Evolutionary conservation across 352 stramenopile species (phyloP).

Genomic region (Pythium phragmiticola): DNA sequence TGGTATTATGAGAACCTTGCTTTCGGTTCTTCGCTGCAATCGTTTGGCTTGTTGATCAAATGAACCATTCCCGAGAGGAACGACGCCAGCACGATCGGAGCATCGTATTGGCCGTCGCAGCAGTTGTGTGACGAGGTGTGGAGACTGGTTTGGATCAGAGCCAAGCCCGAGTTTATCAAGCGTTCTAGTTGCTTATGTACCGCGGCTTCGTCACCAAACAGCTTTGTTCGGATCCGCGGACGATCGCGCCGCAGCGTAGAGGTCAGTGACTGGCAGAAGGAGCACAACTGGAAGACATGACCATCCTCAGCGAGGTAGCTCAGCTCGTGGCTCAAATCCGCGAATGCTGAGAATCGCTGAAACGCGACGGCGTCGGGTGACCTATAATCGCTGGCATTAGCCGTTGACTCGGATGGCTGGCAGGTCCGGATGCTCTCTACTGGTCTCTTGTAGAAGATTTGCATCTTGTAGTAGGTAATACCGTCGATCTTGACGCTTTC

Average conservation of each 20-base stretch:
- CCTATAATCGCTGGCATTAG: background rate
- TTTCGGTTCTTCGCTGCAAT: no score
- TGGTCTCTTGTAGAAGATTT: background rate
- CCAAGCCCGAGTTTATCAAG: background rate
- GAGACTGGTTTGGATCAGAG: background rate
- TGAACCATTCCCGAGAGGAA: no score
- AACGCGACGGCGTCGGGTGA: background rate
- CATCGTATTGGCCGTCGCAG: no score
- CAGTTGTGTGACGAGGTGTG: background rate
- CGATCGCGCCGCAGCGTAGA: background rate
- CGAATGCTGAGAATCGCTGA: background rate
- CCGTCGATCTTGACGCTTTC: background rate
- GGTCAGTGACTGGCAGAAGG: background rate
- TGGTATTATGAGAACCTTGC: no score
- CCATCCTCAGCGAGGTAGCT: background rate
- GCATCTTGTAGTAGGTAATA: background rate
- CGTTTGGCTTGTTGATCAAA: no score
- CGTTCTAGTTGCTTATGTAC: background rate
- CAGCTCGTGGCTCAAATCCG: background rate
- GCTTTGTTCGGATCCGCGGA: background rate
- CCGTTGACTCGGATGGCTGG: background rate
- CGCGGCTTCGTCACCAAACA: background rate
- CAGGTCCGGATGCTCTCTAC: background rate
- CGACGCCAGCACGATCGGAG: no score
- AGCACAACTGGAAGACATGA: background rate